These are phyloP conservation scores for Dictyophora rubrovolvata DNA, from an alignment of 768 basidiomycete genomes.

Conservation along the genomic window DNA sequence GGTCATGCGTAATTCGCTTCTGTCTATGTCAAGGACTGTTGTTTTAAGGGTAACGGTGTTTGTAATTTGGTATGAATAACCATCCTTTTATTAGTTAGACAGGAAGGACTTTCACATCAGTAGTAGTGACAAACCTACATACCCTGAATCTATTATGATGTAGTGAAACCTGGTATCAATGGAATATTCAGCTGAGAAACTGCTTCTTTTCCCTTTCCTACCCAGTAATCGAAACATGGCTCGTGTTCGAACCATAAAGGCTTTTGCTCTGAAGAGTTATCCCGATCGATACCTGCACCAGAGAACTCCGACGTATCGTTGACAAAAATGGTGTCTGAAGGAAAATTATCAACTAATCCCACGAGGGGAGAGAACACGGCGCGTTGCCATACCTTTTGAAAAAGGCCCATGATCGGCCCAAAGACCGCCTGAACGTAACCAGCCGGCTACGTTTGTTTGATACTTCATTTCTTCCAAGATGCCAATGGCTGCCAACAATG, in stretches of 20 bases:
- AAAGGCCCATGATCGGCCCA: constrained; percentile 6
- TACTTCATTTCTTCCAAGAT: constrained; percentile 49
- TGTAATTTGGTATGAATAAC: too few species aligned
- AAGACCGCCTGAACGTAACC: constrained; percentile 53
- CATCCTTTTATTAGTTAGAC: too few species aligned
- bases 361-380: too few species aligned
- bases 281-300: background rate
- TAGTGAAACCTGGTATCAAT: background rate
- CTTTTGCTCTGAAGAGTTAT: background rate
- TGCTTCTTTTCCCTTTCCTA: background rate
- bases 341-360: background rate
- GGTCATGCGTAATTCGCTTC: too few species aligned
- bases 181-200: background rate
- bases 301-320: background rate
- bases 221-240: background rate
- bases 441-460: constrained; percentile 56
- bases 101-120: too few species aligned
- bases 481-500: constrained; percentile 56
- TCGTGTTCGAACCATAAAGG: background rate
- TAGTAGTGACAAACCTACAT: too few species aligned
- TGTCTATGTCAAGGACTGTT: too few species aligned
- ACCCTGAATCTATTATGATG: too few species aligned
- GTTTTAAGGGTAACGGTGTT: too few species aligned
- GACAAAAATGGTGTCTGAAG: background rate
- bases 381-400: background rate